Conservation (phyloP, 73 alveolate genomes). For the Paramecium sonneborni region DNA sequence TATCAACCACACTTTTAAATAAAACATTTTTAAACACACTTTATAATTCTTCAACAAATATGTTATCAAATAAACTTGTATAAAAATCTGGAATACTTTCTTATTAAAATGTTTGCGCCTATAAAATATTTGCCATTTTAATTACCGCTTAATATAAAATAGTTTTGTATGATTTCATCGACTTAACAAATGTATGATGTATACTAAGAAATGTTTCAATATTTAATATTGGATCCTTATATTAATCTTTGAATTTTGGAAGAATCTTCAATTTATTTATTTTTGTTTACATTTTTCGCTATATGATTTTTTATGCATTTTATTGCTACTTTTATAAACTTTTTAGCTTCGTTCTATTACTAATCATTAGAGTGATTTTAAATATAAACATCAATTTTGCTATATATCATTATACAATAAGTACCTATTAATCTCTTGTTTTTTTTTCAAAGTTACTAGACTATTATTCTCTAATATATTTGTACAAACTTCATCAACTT, state of each 20-base stretch:
- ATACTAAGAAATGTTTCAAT: background rate
- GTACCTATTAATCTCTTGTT: background rate
- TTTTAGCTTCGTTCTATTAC: background rate
- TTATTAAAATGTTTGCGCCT: background rate
- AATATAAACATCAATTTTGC: background rate
- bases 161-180: background rate
- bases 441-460: background rate
- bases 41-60: background rate
- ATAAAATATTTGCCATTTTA: background rate
- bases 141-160: background rate
- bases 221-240: background rate
- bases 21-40: background rate
- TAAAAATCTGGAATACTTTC: background rate
- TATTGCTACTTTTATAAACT: background rate
- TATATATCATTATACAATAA: background rate
- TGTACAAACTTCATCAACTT: background rate
- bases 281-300: background rate
- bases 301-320: background rate
- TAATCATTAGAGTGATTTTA: background rate
- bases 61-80: background rate
- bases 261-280: background rate
- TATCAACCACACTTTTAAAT: constrained; percentile 20
- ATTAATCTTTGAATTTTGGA: background rate
- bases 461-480: background rate
- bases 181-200: background rate